These are phyloP conservation scores for Dactylis glomerata DNA, from an alignment of 176 grass and related monocot genomes.

Conservation along the genomic window DNA sequence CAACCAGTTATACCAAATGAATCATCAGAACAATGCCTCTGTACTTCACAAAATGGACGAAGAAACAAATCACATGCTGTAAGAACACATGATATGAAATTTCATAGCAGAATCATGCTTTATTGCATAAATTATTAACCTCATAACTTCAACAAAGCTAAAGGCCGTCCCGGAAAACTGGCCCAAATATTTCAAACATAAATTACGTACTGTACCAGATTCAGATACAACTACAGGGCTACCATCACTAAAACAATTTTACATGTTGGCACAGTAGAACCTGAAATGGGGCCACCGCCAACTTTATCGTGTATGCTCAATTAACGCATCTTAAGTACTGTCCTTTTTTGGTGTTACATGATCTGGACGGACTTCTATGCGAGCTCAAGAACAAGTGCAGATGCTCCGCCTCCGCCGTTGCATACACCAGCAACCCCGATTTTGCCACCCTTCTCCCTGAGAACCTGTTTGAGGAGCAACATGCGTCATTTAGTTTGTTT, in stretches of 20 bases:
- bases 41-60: too few species aligned
- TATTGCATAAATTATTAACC: background rate
- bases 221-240: background rate
- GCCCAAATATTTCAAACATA: background rate
- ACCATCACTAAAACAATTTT: background rate
- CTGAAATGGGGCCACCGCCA: background rate
- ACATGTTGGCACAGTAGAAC: background rate
- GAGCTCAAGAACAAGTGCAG: slow-evolving; percentile 68
- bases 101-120: background rate
- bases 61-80: too few species aligned
- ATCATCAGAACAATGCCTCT: too few species aligned
- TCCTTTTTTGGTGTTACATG: background rate
- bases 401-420: slow-evolving; percentile 87
- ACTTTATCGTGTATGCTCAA: background rate
- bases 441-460: too few species aligned
- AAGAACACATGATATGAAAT: too few species aligned
- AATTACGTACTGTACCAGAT: too few species aligned
- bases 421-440: too few species aligned
- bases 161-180: background rate
- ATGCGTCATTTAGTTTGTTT: background rate
- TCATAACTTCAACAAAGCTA: background rate
- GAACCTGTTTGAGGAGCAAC: slow-evolving; percentile 43
- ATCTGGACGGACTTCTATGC: background rate
- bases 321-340: background rate
- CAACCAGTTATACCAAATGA: too few species aligned